Evolutionary conservation across 495 filamentous ascomycete species (phyloP).

Genomic region (Penicillium robsamsonii): DNA sequence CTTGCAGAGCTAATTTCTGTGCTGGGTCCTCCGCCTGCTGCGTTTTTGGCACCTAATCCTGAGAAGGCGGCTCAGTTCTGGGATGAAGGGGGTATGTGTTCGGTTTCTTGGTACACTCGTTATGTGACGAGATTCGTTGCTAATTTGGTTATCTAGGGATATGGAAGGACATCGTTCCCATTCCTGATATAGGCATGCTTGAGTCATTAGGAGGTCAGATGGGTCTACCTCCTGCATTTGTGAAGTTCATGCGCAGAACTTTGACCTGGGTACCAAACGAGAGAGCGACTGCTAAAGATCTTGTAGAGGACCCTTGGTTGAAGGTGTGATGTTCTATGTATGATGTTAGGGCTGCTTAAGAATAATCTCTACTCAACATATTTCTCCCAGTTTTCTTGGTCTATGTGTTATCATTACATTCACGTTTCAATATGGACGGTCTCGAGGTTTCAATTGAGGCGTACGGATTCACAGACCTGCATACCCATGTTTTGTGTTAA

Average conservation of each 20-base stretch:
- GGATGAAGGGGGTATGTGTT: constrained; percentile 25
- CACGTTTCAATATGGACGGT: not conserved
- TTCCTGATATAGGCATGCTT: constrained; percentile 25
- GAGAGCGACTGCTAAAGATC: constrained; percentile 38
- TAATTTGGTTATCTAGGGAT: constrained; percentile 9
- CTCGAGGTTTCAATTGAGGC: not conserved
- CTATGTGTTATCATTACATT: not conserved
- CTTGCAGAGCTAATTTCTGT: constrained; percentile 42
- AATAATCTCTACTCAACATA: not conserved
- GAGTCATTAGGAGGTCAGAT: constrained; percentile 25
- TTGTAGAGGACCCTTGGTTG: constrained; percentile 37
- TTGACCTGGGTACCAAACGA: constrained; percentile 38
- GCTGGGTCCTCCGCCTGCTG: constrained; percentile 41
- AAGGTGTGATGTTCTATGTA: not conserved
- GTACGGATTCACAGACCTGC: not conserved
- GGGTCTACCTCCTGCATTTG: constrained; percentile 33
- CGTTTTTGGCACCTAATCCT: constrained; percentile 32
- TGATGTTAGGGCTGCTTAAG: not conserved
- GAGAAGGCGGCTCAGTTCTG: constrained; percentile 27
- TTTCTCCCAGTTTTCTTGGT: not conserved
- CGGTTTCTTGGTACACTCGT: not conserved
- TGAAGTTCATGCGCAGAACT: constrained; percentile 33
- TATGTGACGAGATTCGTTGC: not conserved
- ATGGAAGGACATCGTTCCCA: constrained; percentile 28
- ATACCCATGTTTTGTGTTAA: not conserved